phyloP scores from a whole-genome alignment of 1,284 basidiomycete genomes.

The Melampsora abietis-canadensis region DNA sequence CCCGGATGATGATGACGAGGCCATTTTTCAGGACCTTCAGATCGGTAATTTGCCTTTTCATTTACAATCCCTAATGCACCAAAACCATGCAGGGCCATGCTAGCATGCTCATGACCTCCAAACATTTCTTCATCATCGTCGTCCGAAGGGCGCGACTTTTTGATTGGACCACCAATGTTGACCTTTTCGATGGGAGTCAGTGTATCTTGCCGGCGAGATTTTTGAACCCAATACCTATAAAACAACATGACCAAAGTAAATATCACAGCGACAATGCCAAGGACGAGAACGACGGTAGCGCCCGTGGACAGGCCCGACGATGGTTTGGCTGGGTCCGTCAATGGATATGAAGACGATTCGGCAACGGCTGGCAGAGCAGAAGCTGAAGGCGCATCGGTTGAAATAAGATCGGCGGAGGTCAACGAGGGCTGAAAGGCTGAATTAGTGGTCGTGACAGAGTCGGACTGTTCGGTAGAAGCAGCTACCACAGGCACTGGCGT shows the following conservation, averaged over 20 bases:
- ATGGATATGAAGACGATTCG: background rate
- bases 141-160: constrained; percentile 5
- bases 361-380: background rate
- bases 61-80: constrained; percentile 7
- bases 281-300: background rate
- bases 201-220: background rate
- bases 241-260: background rate
- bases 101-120: constrained; percentile 1
- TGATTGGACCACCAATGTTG: constrained; percentile 27
- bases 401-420: no score
- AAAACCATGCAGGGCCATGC: constrained; percentile 2
- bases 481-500: no score
- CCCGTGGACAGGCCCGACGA: background rate
- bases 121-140: constrained; percentile 23
- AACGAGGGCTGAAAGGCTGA: no score
- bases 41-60: constrained; percentile 9
- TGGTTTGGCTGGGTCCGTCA: background rate
- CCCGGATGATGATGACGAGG: background rate
- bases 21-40: background rate
- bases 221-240: background rate
- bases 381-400: no score
- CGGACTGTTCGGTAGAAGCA: no score
- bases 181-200: constrained; percentile 19
- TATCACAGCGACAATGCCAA: background rate
- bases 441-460: no score